phyloP scores from a whole-genome alignment of 805 yeast species.

The Candida boleticola region DNA sequence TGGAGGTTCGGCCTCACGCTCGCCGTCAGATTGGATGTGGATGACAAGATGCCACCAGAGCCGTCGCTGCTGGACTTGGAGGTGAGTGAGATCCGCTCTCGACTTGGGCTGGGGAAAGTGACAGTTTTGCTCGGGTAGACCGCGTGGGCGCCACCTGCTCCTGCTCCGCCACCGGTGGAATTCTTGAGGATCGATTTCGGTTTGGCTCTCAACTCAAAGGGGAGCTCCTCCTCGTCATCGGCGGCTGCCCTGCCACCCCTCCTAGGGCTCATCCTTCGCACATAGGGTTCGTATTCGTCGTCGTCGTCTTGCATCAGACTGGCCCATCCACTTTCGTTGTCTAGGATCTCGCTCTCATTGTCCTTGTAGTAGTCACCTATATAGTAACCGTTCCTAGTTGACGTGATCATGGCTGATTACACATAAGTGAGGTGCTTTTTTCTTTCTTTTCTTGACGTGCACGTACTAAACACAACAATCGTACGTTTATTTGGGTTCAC shows the following conservation, averaged over 20 bases:
- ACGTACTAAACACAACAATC: no score
- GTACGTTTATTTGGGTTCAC: no score
- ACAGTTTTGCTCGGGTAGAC: background rate
- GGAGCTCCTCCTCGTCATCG: no score
- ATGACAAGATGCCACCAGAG: no score
- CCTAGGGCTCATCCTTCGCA: no score
- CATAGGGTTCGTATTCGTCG: no score
- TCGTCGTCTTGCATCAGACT: background rate
- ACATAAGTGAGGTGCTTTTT: no score
- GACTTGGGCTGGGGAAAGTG: background rate
- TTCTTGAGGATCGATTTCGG: background rate
- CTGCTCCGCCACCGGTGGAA: background rate
- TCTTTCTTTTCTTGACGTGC: no score
- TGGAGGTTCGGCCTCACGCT: no score
- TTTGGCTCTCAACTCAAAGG: background rate
- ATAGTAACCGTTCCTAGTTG: background rate
- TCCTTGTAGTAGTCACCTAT: background rate
- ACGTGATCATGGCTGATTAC: background rate
- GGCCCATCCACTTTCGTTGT: background rate
- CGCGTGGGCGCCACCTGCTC: no score
- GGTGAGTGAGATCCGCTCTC: background rate
- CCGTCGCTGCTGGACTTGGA: background rate
- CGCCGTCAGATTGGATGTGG: no score
- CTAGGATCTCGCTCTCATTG: background rate
- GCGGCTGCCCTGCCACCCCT: no score